A percentile compares a stretch with the other conserved stretches of the same genome.
Evolutionary conservation across 2,329 filamentous ascomycete genomes (phyloP).

Genomic region (Mycocentrospora acerina): DNA sequence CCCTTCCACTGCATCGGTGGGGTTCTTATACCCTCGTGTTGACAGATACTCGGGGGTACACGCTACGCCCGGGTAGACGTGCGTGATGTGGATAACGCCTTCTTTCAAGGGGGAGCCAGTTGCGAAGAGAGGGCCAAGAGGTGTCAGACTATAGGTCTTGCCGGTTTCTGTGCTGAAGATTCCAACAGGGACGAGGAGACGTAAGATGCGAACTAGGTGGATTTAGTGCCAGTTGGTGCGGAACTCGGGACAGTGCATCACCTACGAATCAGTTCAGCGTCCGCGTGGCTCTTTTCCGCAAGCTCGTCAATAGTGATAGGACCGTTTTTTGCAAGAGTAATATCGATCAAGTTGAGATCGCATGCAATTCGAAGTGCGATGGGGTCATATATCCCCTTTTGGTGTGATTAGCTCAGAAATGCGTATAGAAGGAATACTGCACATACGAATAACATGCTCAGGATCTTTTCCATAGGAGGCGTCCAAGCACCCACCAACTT

Average conservation of each 20-base stretch:
- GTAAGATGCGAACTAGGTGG: slow-evolving; percentile 8
- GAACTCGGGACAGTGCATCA: not conserved
- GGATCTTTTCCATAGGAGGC: too few species aligned
- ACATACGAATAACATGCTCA: too few species aligned
- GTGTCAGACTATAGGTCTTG: slow-evolving; percentile 3
- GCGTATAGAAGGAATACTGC: too few species aligned
- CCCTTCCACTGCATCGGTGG: slow-evolving; percentile 24
- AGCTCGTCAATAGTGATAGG: slow-evolving; percentile 10
- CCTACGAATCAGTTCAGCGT: slow-evolving; percentile 10
- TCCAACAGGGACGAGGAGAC: slow-evolving; percentile 5
- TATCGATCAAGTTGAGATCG: slow-evolving; percentile 17
- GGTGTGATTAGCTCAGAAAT: too few species aligned
- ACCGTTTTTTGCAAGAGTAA: slow-evolving; percentile 7
- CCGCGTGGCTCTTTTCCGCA: slow-evolving; percentile 10
- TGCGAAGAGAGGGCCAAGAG: slow-evolving; percentile 4
- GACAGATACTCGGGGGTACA: slow-evolving; percentile 29
- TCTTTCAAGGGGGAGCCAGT: slow-evolving; percentile 9
- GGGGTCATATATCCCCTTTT: slow-evolving; percentile 8
- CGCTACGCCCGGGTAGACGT: slow-evolving; percentile 10
- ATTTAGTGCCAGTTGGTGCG: not conserved
- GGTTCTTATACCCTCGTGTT: slow-evolving; percentile 29
- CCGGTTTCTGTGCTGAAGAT: slow-evolving; percentile 3
- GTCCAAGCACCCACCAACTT: too few species aligned
- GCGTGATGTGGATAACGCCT: slow-evolving; percentile 7
- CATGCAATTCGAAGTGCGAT: slow-evolving; percentile 11